Base-by-base conservation (phyloP, 1,139 yeast species). In the Pichia norvegensis region DNA sequence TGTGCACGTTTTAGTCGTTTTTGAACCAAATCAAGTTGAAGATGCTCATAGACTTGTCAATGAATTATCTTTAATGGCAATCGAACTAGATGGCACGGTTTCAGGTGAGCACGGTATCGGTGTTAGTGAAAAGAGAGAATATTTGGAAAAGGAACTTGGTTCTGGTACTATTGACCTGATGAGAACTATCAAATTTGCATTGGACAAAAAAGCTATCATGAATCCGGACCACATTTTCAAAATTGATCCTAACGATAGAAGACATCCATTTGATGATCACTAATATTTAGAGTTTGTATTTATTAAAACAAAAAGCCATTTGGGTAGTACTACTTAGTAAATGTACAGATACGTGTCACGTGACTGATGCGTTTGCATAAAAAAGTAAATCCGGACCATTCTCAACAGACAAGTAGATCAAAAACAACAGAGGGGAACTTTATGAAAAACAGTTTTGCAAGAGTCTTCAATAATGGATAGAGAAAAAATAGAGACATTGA, bases 101-200 rank as follows among this genome's bases (percentile, higher is more conserved):
- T 75, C 81, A 1, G 84, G 84, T 11, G 84, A 79, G 54, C 84
- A 79, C 53, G 84, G 84, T 2, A 72, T 78, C 46, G 84, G 84
- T 0, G 66, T 70, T 40, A 79, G 81, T 11, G 61, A 58, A 39
- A 79, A 79, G 54, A 62, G 84, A 50, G 67, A 66, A 21, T 70
- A 73, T 45, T 58, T 79, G 41, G 67, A 67, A 31, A 53, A 62
- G 41, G 85, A 79, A 56, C 57, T 79, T 29, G 83, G 84, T 1
- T 61, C 60, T 13, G 70, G 67, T 11, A 67, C 81, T 0, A 70
- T 78, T 35, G 74, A 72, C 53, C 57, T 76, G 40, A 78, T 79
- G 84, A 69, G 84, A 56, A 68, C 69, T 41, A 52, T 79, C 31
- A 79, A 79, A 55, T 49, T 74, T 45, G 70, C 81, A 2, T 55